A percentile compares a stretch with the other conserved stretches of the same genome.
These are phyloP conservation scores for Fusarium poae DNA, from an alignment of 2,329 filamentous ascomycete species.

Conservation along the genomic window DNA sequence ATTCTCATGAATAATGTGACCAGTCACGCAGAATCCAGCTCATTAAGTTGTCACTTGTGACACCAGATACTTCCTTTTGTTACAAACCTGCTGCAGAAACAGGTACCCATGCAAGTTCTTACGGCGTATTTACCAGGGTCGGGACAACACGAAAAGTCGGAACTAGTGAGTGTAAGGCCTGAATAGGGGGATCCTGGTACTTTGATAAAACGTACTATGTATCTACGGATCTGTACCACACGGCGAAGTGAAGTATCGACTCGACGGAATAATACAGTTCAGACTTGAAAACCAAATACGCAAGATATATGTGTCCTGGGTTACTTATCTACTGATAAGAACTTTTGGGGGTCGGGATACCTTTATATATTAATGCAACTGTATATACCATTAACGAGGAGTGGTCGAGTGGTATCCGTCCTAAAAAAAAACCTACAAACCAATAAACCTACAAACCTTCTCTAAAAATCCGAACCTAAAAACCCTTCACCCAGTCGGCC, in stretches of 20 bases:
- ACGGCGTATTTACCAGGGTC: background rate
- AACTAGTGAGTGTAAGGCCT: background rate
- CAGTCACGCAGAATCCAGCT: background rate
- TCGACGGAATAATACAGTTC: background rate
- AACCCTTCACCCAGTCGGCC: too few species aligned
- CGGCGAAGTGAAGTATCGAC: background rate
- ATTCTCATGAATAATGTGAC: too few species aligned
- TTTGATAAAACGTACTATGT: background rate
- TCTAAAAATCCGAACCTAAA: too few species aligned
- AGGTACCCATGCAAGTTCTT: background rate
- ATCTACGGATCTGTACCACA: too few species aligned
- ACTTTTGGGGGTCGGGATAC: too few species aligned
- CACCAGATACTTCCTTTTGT: background rate
- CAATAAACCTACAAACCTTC: too few species aligned
- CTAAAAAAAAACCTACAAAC: too few species aligned
- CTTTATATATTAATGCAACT: too few species aligned
- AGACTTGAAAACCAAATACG: background rate
- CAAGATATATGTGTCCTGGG: too few species aligned
- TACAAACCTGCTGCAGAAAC: background rate
- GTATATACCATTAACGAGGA: too few species aligned
- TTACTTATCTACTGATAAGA: too few species aligned
- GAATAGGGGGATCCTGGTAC: background rate
- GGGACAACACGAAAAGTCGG: background rate
- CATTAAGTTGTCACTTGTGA: background rate
- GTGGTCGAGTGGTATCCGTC: too few species aligned